Base-by-base conservation (phyloP, 306 rosid species). In the Pueraria montana region DNA sequence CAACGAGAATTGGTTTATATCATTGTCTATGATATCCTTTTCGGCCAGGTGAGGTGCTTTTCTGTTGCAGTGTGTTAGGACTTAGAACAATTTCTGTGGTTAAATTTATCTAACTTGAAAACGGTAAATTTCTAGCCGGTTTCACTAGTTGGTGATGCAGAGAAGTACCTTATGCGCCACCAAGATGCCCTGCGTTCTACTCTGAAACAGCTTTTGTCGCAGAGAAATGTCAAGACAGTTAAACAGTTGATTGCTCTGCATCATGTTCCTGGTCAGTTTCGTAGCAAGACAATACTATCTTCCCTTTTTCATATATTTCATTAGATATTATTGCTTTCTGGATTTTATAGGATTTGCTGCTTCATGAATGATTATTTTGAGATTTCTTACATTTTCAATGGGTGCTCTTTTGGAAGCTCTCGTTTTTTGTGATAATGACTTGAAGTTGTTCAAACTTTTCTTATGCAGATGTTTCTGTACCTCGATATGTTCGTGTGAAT, bases 401-500 rank as follows among this genome's bases (percentile, higher is more conserved):
- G 61, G 18, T 73, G 17, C 75, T 65, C 42, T 49, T 72, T 64
- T 64, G n/a, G 32, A 59, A 42, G 61, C 40, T 71, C 45, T 77
- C 1, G 7, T 5, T 55, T 32, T 72, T 78, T 45, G 5, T 74
- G 76, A 27, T 56, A 66, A 46, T 24, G 53, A 46, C 55, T 53
- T 48, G 55, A 58, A 65, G 36, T 27, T 53, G 80, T 75, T 76
- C 72, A 5, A 72, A 81, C 16, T 63, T 78, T 86, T 79, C 42
- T 74, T 62, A 59, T 91, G 90, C 97, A 91, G 98, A 85, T 80
- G 72, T 86, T 77, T 89, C 91, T 73, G 36, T 71, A 69, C 95
- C 97, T 82, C 94, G 99, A 59, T 84, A 85, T 86, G 96, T 94
- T 85, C 97, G 97, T n/a, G 97, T 94, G 24, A 94, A 94, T 85